These are phyloP conservation scores for Cordyceps fumosorosea DNA, from an alignment of 2,329 filamentous ascomycete species.

Conservation along the genomic window DNA sequence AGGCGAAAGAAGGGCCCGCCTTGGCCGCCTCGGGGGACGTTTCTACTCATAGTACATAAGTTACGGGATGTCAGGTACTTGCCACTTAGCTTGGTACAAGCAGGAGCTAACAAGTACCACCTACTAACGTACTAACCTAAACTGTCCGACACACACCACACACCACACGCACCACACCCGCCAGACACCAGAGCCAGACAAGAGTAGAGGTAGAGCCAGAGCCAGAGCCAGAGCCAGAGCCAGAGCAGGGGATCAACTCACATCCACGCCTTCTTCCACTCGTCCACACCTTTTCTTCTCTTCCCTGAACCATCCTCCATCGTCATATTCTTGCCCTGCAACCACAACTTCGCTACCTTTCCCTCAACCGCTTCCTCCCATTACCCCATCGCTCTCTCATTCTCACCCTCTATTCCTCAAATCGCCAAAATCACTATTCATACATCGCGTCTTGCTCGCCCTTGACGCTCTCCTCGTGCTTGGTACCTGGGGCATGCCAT, in stretches of 20 bases:
- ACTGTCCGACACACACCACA: conserved; percentile 19
- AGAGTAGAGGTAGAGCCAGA: too few relatives aligned
- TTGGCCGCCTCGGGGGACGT: conserved; percentile 31
- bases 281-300: conserved; percentile 10
- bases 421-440: not conserved
- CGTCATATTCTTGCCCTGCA: not conserved
- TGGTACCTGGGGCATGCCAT: conserved; percentile 23
- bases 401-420: not conserved
- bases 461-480: conserved; percentile 17
- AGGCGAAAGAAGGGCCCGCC: conserved; percentile 18
- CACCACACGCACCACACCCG: not conserved
- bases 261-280: conserved; percentile 15
- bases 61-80: too few relatives aligned
- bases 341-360: not conserved
- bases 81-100: too few relatives aligned
- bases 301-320: conserved; percentile 8
- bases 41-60: conserved; percentile 23
- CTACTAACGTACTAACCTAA: too few relatives aligned
- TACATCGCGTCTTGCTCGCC: conserved; percentile 9
- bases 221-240: not conserved
- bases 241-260: conserved; percentile 24
- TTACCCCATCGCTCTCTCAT: not conserved
- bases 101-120: too few relatives aligned
- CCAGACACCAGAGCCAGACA: not conserved
- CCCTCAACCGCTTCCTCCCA: not conserved